phyloP scores from a whole-genome alignment of 345 rosid genomes.

The Kandelia obovata region DNA sequence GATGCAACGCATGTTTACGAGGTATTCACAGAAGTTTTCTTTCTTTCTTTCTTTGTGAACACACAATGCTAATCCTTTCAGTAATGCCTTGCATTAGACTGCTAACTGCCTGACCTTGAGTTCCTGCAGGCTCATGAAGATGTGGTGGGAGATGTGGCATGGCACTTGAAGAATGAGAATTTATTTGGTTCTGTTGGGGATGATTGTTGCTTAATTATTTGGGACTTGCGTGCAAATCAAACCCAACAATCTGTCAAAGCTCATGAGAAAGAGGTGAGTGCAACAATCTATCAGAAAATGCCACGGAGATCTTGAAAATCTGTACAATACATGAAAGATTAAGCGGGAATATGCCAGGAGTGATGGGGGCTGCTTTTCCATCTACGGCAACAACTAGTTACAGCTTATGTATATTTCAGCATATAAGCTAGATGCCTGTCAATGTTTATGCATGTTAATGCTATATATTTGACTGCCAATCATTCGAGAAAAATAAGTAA shows the following conservation, averaged over 20 bases:
- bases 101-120: slow-evolving; percentile 15
- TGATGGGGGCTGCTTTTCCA: no score
- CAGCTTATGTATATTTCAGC: no score
- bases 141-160: slow-evolving; percentile 77
- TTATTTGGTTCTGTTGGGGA: slow-evolving; percentile 86
- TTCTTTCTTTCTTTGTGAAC: neutral
- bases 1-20: slow-evolving; percentile 62
- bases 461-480: no score
- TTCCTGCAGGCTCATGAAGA: slow-evolving; percentile 63
- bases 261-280: slow-evolving; percentile 75
- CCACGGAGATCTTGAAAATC: no score
- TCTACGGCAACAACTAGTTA: no score
- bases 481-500: no score
- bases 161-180: slow-evolving; percentile 83
- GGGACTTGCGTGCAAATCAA: slow-evolving; percentile 83
- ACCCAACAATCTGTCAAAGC: slow-evolving; percentile 60
- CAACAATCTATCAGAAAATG: neutral
- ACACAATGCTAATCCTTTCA: neutral
- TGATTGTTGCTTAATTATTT: slow-evolving; percentile 77
- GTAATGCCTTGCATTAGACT: slow-evolving; percentile 7
- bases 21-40: slow-evolving; percentile 37
- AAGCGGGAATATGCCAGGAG: no score
- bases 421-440: no score
- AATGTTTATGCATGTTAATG: no score
- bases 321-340: no score